Base-by-base conservation (phyloP, 768 basidiomycete species). In the Phlegmacium glaucopus region DNA sequence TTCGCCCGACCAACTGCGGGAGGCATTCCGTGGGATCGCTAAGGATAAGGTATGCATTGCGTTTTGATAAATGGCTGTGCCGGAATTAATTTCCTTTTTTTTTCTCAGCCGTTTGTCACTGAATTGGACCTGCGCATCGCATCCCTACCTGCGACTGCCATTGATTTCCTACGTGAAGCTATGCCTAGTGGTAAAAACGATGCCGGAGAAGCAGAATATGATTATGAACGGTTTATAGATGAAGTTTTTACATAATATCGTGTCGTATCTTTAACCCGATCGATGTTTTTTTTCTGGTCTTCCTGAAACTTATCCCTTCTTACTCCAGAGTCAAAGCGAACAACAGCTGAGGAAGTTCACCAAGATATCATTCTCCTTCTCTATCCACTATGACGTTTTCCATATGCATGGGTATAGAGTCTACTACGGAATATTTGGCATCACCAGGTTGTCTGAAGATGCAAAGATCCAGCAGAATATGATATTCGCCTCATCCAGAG, bases 391-490 rank as follows among this genome's bases (percentile, higher is more conserved):
- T n/a, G n/a, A n/a, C n/a, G n/a, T n/a, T n/a, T n/a, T n/a, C n/a
- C n/a, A n/a, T n/a, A n/a, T n/a, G n/a, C n/a, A n/a, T n/a, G n/a
- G n/a, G n/a, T n/a, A n/a, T n/a, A n/a, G 32, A 10, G 6, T 34
- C 32, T 39, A 45, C 66, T 69, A 51, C 5, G 2, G 22, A 22
- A 22, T 5, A 72, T 64, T 44, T 32, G 44, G 12, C 15, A 32
- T 50, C 47, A 59, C 62, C 59, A 97, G 95, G 95, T 78, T 83
- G 15, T 94, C 95, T 53, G 92, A 94, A 60, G 69, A 65, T 36
- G 84, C 92, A 35, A 88, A 80, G 70, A 77, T 94, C 68, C 93
- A 88, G 71, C 75, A 81, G 62, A 97, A 94, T 84, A 97, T 97
- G 94, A 58, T 96, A 57, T 87, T 80, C 69, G 87, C 95, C 3